phyloP scores from a whole-genome alignment of 257 asterid species.

The Nemophila menziesii region DNA sequence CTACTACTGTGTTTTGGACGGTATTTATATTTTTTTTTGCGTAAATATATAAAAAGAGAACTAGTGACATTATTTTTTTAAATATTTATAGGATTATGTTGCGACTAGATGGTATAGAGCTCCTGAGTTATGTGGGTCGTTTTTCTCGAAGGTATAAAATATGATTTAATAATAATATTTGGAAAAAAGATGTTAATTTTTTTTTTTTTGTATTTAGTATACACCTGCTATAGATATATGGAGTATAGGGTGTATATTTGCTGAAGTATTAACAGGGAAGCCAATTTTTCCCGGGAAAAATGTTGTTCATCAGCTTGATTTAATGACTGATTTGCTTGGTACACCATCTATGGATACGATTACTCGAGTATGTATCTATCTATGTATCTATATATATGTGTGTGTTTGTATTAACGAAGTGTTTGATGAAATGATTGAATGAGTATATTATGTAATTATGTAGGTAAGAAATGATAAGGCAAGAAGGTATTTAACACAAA shows the following conservation, averaged over 20 bases:
- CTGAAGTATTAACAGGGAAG: conserved; percentile 80
- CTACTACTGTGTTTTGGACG: conserved; percentile 96
- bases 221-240: conserved; percentile 92
- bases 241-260: conserved; percentile 94
- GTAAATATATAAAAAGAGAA: conserved; percentile 1
- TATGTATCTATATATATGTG: too few relatives aligned
- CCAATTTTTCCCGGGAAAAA: conserved; percentile 87
- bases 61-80: conserved; percentile 1
- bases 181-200: neutral
- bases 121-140: conserved; percentile 87
- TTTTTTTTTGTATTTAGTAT: conserved; percentile 38
- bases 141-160: conserved; percentile 79
- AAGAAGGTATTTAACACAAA: conserved; percentile 63
- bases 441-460: too few relatives aligned
- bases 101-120: conserved; percentile 96
- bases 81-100: conserved; percentile 61
- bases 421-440: too few relatives aligned
- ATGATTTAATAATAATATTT: too few relatives aligned
- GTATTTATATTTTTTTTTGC: conserved; percentile 18
- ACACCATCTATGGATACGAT: conserved; percentile 80
- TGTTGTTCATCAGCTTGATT: conserved; percentile 84
- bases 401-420: too few relatives aligned
- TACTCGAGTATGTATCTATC: conserved; percentile 41
- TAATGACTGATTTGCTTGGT: conserved; percentile 86
- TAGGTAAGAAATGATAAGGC: conserved; percentile 91